phyloP scores from a whole-genome alignment of 305 asterid species.

The Solanum hybrid region DNA sequence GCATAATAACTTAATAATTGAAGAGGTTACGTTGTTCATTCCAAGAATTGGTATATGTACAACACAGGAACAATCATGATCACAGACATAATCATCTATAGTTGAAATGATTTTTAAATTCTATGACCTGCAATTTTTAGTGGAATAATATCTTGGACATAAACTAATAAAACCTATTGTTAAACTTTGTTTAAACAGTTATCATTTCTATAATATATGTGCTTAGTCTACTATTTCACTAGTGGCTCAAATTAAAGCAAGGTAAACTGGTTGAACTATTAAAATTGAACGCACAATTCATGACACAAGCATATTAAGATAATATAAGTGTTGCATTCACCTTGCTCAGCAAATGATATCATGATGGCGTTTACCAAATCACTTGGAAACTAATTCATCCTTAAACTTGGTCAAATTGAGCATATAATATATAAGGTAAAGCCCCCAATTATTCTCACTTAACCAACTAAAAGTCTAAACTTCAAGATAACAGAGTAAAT shows the following conservation, averaged over 20 bases:
- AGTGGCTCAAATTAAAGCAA: neutral
- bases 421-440: neutral
- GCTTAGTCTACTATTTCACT: neutral
- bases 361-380: neutral
- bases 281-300: neutral
- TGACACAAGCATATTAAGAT: neutral
- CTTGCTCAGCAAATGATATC: neutral
- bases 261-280: neutral
- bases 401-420: neutral
- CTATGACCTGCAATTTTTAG: neutral
- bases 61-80: neutral
- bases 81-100: neutral
- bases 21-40: neutral
- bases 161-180: neutral
- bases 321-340: neutral
- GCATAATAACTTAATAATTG: neutral
- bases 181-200: neutral
- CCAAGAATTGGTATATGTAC: neutral
- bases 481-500: neutral
- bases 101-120: neutral
- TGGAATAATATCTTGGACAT: neutral
- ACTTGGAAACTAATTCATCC: neutral
- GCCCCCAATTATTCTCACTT: neutral
- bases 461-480: neutral
- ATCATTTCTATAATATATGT: neutral